Evolutionary conservation across 768 basidiomycete genomes (phyloP).

Genomic region (Naganishia vishniacii): DNA sequence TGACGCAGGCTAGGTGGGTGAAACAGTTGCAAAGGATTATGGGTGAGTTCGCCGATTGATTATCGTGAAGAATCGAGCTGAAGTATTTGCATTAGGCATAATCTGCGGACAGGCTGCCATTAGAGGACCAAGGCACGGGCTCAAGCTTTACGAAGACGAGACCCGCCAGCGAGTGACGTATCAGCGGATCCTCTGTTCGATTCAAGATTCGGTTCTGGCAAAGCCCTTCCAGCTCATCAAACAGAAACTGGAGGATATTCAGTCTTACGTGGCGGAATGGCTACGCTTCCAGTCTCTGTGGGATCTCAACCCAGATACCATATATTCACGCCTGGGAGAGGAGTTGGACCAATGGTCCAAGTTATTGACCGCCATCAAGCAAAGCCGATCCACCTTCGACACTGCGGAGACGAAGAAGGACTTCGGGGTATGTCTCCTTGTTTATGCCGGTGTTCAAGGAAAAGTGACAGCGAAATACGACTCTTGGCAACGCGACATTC

Average conservation of each 20-base stretch:
- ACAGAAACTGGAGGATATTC: conserved; percentile 66
- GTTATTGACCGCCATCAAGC: conserved; percentile 92
- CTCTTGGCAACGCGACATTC: conserved; percentile 91
- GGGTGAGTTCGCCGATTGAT: conserved; percentile 53
- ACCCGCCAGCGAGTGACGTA: conserved; percentile 54
- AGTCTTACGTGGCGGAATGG: conserved; percentile 93
- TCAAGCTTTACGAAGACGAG: conserved; percentile 81
- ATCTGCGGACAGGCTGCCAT: conserved; percentile 81
- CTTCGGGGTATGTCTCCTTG: conserved; percentile 88
- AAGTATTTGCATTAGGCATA: conserved; percentile 46
- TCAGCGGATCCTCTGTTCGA: conserved; percentile 60
- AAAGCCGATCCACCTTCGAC: conserved; percentile 91
- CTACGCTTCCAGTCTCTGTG: conserved; percentile 97
- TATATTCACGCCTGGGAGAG: conserved; percentile 85
- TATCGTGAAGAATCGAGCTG: no score
- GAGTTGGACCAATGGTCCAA: conserved; percentile 91
- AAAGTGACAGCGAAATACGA: conserved; percentile 98
- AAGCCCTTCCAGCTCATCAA: conserved; percentile 82
- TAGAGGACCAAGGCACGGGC: conserved; percentile 93
- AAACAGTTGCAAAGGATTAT: conserved; percentile 84
- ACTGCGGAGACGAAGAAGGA: conserved; percentile 86
- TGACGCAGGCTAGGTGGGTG: conserved; percentile 84
- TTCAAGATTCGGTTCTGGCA: conserved; percentile 67
- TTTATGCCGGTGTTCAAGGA: conserved; percentile 96
- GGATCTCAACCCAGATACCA: conserved; percentile 96